phyloP scores from a whole-genome alignment of 2,329 filamentous ascomycete genomes.

The Claviceps citrina region DNA sequence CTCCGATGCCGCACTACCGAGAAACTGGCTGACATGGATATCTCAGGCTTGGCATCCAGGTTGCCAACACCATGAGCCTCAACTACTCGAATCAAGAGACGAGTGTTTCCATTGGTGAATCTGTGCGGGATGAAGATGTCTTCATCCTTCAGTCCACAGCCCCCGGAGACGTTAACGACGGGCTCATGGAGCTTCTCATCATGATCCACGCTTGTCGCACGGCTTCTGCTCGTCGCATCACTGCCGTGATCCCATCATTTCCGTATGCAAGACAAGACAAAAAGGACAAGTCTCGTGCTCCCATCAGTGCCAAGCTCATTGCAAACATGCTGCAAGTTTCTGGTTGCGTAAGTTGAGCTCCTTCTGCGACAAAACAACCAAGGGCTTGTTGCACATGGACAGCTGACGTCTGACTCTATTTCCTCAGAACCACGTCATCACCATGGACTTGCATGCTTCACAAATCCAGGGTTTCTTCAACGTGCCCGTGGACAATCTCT shows the following conservation, averaged over 20 bases:
- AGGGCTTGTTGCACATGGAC: not conserved
- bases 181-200: constrained; percentile 93
- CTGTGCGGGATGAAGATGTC: constrained; percentile 92
- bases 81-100: constrained; percentile 82
- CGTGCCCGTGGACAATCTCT: constrained; percentile 59
- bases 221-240: constrained; percentile 67
- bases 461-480: constrained; percentile 97
- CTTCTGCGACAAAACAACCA: not conserved
- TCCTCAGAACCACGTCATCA: constrained; percentile 48
- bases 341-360: constrained; percentile 41
- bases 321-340: constrained; percentile 96
- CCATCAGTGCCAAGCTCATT: constrained; percentile 88
- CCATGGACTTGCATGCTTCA: constrained; percentile 87
- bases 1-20: constrained; percentile 5
- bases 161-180: constrained; percentile 93
- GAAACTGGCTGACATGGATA: constrained; percentile 11
- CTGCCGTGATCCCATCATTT: constrained; percentile 89
- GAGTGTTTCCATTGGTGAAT: constrained; percentile 87
- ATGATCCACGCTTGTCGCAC: constrained; percentile 85
- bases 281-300: constrained; percentile 86
- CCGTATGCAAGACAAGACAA: constrained; percentile 95
- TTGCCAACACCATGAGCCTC: constrained; percentile 64
- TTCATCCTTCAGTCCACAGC: constrained; percentile 94
- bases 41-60: constrained; percentile 55
- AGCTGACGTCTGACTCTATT: not conserved